phyloP scores from a whole-genome alignment of 805 yeast species.

The Starmerella geochares region DNA sequence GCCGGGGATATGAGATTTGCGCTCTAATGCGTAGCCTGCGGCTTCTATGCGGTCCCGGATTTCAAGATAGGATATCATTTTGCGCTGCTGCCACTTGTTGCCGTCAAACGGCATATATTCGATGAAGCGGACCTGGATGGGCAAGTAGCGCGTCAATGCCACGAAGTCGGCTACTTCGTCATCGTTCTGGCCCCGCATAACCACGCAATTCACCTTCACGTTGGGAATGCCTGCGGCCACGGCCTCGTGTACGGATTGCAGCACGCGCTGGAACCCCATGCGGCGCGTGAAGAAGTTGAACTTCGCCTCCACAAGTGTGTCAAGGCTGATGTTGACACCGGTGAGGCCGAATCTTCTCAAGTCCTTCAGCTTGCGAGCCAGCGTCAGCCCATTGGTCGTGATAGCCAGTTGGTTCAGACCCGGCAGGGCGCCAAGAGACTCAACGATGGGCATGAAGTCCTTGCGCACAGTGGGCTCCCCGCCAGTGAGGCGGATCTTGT shows the following conservation, averaged over 20 bases:
- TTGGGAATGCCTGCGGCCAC: constrained; percentile 38
- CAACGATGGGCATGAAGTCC: constrained; percentile 40
- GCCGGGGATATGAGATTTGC: constrained; percentile 30
- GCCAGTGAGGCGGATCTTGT: constrained; percentile 44
- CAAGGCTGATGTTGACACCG: constrained; percentile 40
- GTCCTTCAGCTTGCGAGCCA: constrained; percentile 40
- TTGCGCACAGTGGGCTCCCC: constrained; percentile 49
- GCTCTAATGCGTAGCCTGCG: constrained; percentile 12
- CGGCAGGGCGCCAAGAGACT: constrained; percentile 31
- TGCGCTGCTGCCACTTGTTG: constrained; percentile 41
- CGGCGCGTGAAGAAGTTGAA: constrained; percentile 41
- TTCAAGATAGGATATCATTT: constrained; percentile 40
- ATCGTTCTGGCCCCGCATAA: constrained; percentile 42
- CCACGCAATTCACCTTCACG: constrained; percentile 43
- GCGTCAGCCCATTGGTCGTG: constrained; percentile 44
- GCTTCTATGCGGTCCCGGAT: constrained; percentile 33
- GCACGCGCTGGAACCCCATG: constrained; percentile 40
- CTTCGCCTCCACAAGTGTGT: constrained; percentile 45
- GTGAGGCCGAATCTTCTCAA: constrained; percentile 38
- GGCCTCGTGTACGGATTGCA: constrained; percentile 39
- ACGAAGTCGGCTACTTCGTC: constrained; percentile 44
- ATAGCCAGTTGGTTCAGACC: constrained; percentile 43
- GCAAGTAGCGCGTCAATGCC: constrained; percentile 33
- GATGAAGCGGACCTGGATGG: constrained; percentile 43
- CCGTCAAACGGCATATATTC: constrained; percentile 55